Evolutionary conservation across 2,329 filamentous ascomycete genomes (phyloP), one percentile per base, ranked within the genome.

Genomic region (Amphichorda felina): DNA sequence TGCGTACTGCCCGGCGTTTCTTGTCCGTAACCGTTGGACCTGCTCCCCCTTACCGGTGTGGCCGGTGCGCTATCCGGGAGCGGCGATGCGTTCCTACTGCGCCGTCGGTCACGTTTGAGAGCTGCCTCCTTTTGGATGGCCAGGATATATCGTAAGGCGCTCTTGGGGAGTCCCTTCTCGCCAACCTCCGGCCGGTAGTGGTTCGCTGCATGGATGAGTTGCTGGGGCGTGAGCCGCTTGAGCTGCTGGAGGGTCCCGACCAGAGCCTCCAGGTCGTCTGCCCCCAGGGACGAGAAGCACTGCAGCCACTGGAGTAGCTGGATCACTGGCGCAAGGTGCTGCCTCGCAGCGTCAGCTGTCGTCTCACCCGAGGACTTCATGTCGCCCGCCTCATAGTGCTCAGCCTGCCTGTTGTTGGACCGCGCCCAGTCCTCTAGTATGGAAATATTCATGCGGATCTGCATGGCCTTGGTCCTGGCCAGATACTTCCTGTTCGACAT

Each of bases 391-490:
- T 98, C 89, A 54, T 86, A 96, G 57, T 96, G 89, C 52, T 96
- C 91, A 2, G 91, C 87, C 46, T 93, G 81, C 19, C 91, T 76
- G 54, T 94, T 96, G 59, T 98, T 98, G 13, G 75, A 72, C 21
- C 89, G 74, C 2, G 91, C 89, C 91, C 91, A 98, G 51, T 98
- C 91, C 56, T 98, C 91, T 15, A 98, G 65, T 7, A 79, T 81
- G 1, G 91, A 96, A 6, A 98, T 78, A 54, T 98, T 98, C 88
- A 98, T 96, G 45, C 91, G 84, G 47, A 98, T 96, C 56, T 98
- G 91, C 91, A 98, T 98, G 4, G 91, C 91, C 58, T 98, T 98
- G 14, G 91, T 98, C 36, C 91, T 75, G 5, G 91, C 89, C 8
- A 98, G 69, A 50, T 95, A 98, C 54, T 89, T 88, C 44, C 86